Percentiles rank a stretch among this genome's conserved stretches.
Evolutionary conservation across 371 early-diverging fungal genomes (phyloP).

Genomic region (Zychaea mexicana): DNA sequence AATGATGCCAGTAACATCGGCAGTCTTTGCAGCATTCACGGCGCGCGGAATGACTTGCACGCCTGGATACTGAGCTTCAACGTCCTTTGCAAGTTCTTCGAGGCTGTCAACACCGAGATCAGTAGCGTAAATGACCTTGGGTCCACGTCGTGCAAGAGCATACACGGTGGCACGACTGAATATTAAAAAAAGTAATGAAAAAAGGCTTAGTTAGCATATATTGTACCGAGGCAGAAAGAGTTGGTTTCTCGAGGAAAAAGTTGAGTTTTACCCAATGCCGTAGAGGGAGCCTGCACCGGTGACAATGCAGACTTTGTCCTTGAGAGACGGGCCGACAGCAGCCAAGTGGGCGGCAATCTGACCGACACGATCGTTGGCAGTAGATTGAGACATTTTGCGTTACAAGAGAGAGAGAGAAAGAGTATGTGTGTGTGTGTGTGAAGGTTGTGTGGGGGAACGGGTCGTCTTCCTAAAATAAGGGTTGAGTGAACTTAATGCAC

Average conservation of each 20-base stretch:
- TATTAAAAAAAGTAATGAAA: neutral
- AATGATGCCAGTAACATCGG: conserved; percentile 36
- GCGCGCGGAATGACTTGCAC: conserved; percentile 42
- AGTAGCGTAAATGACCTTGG: conserved; percentile 54
- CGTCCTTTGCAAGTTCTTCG: conserved; percentile 39
- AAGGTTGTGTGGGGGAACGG: neutral
- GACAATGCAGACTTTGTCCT: conserved; percentile 54
- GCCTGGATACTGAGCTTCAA: conserved; percentile 32
- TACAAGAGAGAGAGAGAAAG: too few species aligned
- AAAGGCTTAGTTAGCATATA: neutral
- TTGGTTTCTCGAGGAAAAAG: too few species aligned
- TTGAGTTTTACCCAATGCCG: conserved; percentile 51
- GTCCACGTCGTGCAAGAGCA: conserved; percentile 46
- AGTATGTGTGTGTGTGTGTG: neutral
- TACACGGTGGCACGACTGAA: conserved; percentile 47
- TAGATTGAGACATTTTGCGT: conserved; percentile 19
- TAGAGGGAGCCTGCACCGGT: conserved; percentile 54
- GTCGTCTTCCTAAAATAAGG: neutral
- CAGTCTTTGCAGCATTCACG: conserved; percentile 49
- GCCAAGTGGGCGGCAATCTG: conserved; percentile 43
- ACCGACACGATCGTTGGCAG: conserved; percentile 41
- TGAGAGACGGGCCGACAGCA: conserved; percentile 34
- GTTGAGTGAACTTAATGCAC: neutral
- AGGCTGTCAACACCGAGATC: conserved; percentile 39
- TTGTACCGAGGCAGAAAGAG: too few species aligned